These are phyloP conservation scores for Neofusicoccum cordaticola DNA, from an alignment of 2,329 filamentous ascomycete species.

Conservation along the genomic window DNA sequence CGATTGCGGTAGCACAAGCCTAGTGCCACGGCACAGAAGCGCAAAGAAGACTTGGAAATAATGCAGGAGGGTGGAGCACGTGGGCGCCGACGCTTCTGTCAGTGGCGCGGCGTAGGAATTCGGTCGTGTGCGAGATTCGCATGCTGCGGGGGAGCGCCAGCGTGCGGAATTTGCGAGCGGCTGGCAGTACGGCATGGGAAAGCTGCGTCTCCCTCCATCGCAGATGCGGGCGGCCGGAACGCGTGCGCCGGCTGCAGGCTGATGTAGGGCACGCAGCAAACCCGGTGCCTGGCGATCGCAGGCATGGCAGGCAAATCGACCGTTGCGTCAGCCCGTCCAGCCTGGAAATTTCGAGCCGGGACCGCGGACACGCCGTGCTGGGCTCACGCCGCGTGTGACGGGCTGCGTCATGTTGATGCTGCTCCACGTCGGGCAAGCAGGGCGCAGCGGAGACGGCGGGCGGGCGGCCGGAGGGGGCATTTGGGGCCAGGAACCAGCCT, in stretches of 20 bases:
- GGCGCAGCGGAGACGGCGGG: not conserved
- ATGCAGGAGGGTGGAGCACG: not conserved
- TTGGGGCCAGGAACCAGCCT: not conserved
- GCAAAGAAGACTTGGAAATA: not conserved
- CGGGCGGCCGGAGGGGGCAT: not conserved
- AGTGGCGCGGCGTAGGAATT: not conserved
- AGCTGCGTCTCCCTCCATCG: not conserved
- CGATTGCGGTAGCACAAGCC: not conserved
- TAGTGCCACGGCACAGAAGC: not conserved
- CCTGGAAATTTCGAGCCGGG: not conserved
- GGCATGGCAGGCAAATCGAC: not conserved
- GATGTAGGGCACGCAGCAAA: not conserved
- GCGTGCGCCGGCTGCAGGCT: not conserved
- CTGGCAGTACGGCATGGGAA: not conserved
- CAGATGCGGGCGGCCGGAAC: not conserved
- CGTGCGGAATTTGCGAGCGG: not conserved
- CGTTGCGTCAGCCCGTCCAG: too few species aligned
- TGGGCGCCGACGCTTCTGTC: not conserved
- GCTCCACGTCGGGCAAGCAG: not conserved
- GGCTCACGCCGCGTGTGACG: not conserved
- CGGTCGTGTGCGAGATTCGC: not conserved
- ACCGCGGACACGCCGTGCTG: too few species aligned
- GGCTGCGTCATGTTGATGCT: constrained; percentile 10
- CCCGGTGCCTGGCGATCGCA: constrained; percentile 9
- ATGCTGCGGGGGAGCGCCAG: not conserved